Conservation (phyloP, 2,329 filamentous ascomycete genomes). For the Trichophyton equinum region DNA sequence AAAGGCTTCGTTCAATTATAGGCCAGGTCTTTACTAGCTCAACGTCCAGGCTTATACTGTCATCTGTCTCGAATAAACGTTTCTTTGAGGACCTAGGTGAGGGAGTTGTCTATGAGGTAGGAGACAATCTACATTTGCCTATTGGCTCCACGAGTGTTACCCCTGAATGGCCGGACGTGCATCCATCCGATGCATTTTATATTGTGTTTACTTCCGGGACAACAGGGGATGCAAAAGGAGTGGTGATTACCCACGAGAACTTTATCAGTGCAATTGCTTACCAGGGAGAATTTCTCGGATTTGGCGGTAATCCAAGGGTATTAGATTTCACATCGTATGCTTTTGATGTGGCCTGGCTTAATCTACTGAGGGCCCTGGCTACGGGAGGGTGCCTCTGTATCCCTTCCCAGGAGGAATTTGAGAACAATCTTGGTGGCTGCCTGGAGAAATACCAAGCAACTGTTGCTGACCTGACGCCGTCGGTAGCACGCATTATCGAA, state of each 20-base stretch:
- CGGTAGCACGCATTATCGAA: constrained; percentile 40
- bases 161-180: constrained; percentile 6
- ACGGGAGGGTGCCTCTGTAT: constrained; percentile 49
- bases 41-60: constrained; percentile 8
- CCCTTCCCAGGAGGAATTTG: constrained; percentile 38
- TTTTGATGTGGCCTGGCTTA: constrained; percentile 1
- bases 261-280: background rate
- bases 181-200: constrained; percentile 33
- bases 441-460: constrained; percentile 41
- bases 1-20: constrained; percentile 22
- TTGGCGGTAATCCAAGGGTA: constrained; percentile 37
- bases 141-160: background rate
- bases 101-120: background rate
- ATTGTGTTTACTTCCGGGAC: constrained; percentile 30
- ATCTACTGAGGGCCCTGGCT: constrained; percentile 31
- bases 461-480: constrained; percentile 47
- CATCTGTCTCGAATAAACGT: background rate
- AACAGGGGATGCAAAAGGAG: constrained; percentile 5
- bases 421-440: constrained; percentile 37
- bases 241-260: constrained; percentile 1
- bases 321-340: constrained; percentile 34
- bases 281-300: background rate
- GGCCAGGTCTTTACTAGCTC: background rate
- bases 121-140: background rate
- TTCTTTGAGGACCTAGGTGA: background rate